Base-by-base conservation (phyloP, 805 yeast species). In the Kregervanrija fluxuum region DNA sequence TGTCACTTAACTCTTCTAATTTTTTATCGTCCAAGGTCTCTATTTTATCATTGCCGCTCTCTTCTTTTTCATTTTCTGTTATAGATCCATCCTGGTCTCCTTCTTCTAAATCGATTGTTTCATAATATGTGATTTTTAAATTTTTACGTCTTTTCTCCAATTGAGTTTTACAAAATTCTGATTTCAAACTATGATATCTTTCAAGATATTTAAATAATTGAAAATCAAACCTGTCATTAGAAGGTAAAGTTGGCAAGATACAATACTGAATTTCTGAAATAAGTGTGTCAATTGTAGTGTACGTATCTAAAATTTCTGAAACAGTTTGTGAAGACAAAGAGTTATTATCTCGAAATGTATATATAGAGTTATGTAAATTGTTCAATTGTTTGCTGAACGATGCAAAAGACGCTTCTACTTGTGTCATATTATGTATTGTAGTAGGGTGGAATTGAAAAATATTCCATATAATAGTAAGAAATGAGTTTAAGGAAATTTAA, bases 1-100 rank as follows among this genome's bases (percentile, higher is more conserved):
- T 69, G 5, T 62, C 51, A 0, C 66, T 50, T 22, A 61, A 48
- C 35, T 64, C 55, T 33, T 58, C 49, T 33, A 58, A 44, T 30
- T 51, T 49, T 11, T 50, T 43, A 33, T 61, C 66, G 38, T 58
- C 55, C 11, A 65, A 51, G 1, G 8, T 28, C 30, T 16, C n/a
- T 31, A 8, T 8, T 9, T 28, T 15, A 28, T 57, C 49, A 3
- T 51, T 54, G 31, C 55, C 38, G 2, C 35, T 52, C 9, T 34
- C 22, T 11, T 35, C 44, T 9, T 33, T 35, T 3, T 48, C 47
- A 3, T 31, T 22, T 5, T 35, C 45, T 8, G 2, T 22, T 22
- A 22, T 5, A 5, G 28, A 22, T 22, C 8, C 8, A 8, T 22
- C 28, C 8, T 6, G 28, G 22, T 14, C 40, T 5, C 32, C 41